Percentiles rank a stretch among this genome's conserved stretches.
phyloP scores from a whole-genome alignment of 2,329 filamentous ascomycete genomes.

The Aspergillus brasiliensis region DNA sequence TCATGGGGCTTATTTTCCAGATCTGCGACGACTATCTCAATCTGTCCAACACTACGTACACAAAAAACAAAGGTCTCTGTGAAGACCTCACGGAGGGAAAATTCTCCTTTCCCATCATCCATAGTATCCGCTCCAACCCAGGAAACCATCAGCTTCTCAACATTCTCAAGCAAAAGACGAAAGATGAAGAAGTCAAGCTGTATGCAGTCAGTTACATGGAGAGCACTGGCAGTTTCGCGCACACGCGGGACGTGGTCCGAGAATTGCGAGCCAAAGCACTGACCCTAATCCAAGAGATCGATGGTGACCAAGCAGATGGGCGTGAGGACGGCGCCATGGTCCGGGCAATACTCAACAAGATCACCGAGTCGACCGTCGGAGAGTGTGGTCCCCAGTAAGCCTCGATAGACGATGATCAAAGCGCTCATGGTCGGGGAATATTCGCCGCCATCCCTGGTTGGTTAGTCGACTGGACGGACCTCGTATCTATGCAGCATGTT shows the following conservation, averaged over 20 bases:
- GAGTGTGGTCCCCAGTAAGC: slow-evolving; percentile 17
- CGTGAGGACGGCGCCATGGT: slow-evolving; percentile 60
- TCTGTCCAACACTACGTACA: slow-evolving; percentile 71
- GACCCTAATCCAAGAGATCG: slow-evolving; percentile 64
- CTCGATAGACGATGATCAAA: not conserved
- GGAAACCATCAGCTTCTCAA: slow-evolving; percentile 73
- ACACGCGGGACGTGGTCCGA: slow-evolving; percentile 69
- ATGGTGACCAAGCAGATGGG: slow-evolving; percentile 48
- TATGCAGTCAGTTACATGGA: slow-evolving; percentile 94
- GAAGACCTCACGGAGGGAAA: slow-evolving; percentile 97
- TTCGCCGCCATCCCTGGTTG: not conserved
- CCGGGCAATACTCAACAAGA: slow-evolving; percentile 68
- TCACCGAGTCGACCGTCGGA: slow-evolving; percentile 50
- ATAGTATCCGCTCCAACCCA: slow-evolving; percentile 73
- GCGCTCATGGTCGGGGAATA: not conserved
- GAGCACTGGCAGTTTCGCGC: slow-evolving; percentile 82
- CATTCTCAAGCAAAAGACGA: slow-evolving; percentile 87
- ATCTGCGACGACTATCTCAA: slow-evolving; percentile 81
- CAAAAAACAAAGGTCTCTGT: slow-evolving; percentile 86
- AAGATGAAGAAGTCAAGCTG: slow-evolving; percentile 81
- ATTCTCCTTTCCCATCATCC: slow-evolving; percentile 94
- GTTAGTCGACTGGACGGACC: not conserved
- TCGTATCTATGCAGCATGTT: not conserved
- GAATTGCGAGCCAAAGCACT: slow-evolving; percentile 67
- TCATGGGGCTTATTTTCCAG: slow-evolving; percentile 50